Base-by-base conservation (phyloP, 805 yeast species). In the Kazachstania bromeliacearum region DNA sequence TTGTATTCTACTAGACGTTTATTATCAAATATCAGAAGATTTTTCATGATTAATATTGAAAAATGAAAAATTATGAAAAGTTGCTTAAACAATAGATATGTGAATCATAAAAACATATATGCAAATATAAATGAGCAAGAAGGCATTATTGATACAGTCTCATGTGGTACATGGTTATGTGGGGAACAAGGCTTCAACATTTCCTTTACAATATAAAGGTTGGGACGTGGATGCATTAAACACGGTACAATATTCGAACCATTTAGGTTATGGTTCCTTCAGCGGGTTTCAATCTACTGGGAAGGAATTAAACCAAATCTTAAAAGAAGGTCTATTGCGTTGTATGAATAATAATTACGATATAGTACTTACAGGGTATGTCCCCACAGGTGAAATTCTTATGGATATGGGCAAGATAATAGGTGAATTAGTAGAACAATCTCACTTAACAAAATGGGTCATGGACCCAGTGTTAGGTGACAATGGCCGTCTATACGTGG, bases 81-180 rank as follows among this genome's bases (percentile, higher is more conserved):
- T n/a, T n/a, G n/a, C n/a, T n/a, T n/a, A n/a, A n/a, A n/a, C n/a
- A n/a, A n/a, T n/a, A n/a, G n/a, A n/a, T n/a, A n/a, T n/a, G n/a
- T n/a, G n/a, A n/a, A n/a, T n/a, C n/a, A n/a, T n/a, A n/a, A n/a
- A n/a, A n/a, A n/a, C n/a, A n/a, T n/a, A n/a, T n/a, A n/a, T n/a
- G n/a, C n/a, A n/a, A n/a, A n/a, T n/a, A n/a, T n/a, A n/a, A n/a
- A n/a, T n/a, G 17, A 32, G 43, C 25, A 54, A 46, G 33, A 48
- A 31, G 24, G 34, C 64, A 7, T 66, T 81, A 2, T 70, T 83
- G 3, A 66, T 87, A 7, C 88, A 85, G 47, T 84, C 95, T 3
- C 96, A 89, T 58, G 97, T 89, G 2, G 85, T 76, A 2, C 96
- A 89, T 55, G 98, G 98, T 2, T 80, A 84, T 50, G 98, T 89